A percentile compares a stretch with the other conserved stretches of the same genome.
Evolutionary conservation across 805 yeast species (phyloP).

Genomic region (Yamadazyma kitorensis): DNA sequence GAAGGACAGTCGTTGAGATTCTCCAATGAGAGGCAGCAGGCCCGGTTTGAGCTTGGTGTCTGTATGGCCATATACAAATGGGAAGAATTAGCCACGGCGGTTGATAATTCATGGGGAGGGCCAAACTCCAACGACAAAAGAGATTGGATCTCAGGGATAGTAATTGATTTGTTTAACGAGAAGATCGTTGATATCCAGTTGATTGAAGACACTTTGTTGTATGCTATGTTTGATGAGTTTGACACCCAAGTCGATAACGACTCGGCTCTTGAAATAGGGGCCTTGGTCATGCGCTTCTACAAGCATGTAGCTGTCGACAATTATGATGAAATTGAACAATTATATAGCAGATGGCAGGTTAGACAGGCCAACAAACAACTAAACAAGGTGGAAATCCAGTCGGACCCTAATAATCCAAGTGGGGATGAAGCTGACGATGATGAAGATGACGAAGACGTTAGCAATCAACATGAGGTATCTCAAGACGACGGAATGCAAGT

Average conservation of each 20-base stretch:
- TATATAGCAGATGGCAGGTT: slow-evolving; percentile 58
- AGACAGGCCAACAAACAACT: slow-evolving; percentile 40
- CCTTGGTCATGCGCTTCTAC: slow-evolving; percentile 61
- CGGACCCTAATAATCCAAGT: slow-evolving; percentile 65
- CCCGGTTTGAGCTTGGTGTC: slow-evolving; percentile 87
- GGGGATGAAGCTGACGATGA: slow-evolving; percentile 48
- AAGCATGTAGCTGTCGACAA: slow-evolving; percentile 55
- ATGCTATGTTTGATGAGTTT: slow-evolving; percentile 94
- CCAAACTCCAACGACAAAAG: slow-evolving; percentile 85
- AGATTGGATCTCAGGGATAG: slow-evolving; percentile 88
- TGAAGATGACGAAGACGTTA: slow-evolving; percentile 18
- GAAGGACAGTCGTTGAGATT: slow-evolving; percentile 43
- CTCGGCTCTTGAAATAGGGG: slow-evolving; percentile 74
- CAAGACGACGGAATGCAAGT: slow-evolving; percentile 32
- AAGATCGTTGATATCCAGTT: slow-evolving; percentile 70
- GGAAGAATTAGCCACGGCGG: slow-evolving; percentile 88
- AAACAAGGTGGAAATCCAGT: slow-evolving; percentile 43
- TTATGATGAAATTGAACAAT: slow-evolving; percentile 53
- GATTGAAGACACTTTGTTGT: slow-evolving; percentile 79
- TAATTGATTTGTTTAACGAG: slow-evolving; percentile 72
- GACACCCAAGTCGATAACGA: slow-evolving; percentile 88
- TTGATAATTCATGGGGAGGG: slow-evolving; percentile 94
- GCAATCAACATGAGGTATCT: slow-evolving; percentile 18
- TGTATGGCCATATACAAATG: slow-evolving; percentile 88
- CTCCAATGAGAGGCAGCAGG: slow-evolving; percentile 65